Evolutionary conservation across 2,329 filamentous ascomycete genomes (phyloP), one percentile per base, ranked within the genome.

Genomic region (Xylariaceae sp.): DNA sequence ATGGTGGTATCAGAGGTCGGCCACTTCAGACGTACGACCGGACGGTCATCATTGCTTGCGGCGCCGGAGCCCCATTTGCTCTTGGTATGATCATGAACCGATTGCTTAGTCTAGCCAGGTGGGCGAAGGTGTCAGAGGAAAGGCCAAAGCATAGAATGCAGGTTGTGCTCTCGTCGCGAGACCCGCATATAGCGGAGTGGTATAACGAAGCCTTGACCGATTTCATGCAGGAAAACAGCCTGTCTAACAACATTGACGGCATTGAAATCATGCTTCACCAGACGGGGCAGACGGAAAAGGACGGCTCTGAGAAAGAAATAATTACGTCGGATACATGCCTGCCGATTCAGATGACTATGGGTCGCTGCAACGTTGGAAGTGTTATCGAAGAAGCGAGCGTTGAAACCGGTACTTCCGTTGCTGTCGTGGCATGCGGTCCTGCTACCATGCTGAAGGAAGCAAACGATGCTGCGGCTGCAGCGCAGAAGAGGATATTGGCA

Each of bases 61-160:
- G 79, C 0, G 74, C 78, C 0, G 78, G 78, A 1, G 73, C 71
- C 2, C 74, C 74, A 0, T 76, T 73, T 56, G 67, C 68, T 1
- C 53, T 81, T 0, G 65, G 68, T 0, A 59, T 79, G 4, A 59
- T 77, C 8, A 69, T 74, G 50, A 62, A 67, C 7, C 57, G 57
- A 13, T 43, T 65, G 2, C 45, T 51, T 9, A 43, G 34, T 7
- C 44, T 42, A 3, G 38, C 45, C 12, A 42, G 40, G 19, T 39
- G 41, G 9, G 34, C 39, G n/a, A 18, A n/a, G 18, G 18, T 17
- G 33, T 40, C 30, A 6, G 42, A 37, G 9, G 34, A 36, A 16
- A 40, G 37, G 3, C 7, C 41, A 1, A 15, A 17, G 16, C 45
- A 32, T 9, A 50, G 43, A 33, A 50, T 55, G 19, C 37, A 52